Conservation (phyloP, 106 monocot genomes). For the Acanthochlamys bracteata region DNA sequence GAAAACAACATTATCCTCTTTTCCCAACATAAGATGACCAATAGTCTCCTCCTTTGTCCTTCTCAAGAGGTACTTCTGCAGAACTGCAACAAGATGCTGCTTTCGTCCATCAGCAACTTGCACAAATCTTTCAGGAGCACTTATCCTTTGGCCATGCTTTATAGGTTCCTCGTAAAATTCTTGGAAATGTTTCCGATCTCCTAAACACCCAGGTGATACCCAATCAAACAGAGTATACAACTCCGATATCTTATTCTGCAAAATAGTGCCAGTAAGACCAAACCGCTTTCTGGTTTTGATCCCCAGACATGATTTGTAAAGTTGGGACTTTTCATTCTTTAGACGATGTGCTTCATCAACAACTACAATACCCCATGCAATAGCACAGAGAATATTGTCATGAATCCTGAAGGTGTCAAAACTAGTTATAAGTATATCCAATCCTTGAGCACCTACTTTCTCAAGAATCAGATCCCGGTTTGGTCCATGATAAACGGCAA, state of each 20-base stretch:
- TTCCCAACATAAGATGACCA: slow-evolving; percentile 95
- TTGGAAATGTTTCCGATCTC: slow-evolving; percentile 83
- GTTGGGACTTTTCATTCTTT: slow-evolving; percentile 89
- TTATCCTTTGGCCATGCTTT: slow-evolving; percentile 84
- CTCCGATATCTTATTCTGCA: slow-evolving; percentile 94
- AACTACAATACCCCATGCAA: slow-evolving; percentile 73
- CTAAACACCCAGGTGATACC: slow-evolving; percentile 81
- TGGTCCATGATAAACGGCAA: slow-evolving; percentile 87
- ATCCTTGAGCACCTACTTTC: slow-evolving; percentile 32
- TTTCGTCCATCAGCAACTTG: slow-evolving; percentile 74
- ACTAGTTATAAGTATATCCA: slow-evolving; percentile 83
- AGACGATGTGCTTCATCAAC: slow-evolving; percentile 91
- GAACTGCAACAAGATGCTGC: slow-evolving; percentile 62
- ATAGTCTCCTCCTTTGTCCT: slow-evolving; percentile 98
- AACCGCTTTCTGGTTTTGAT: slow-evolving; percentile 72
- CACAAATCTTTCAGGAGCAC: slow-evolving; percentile 82
- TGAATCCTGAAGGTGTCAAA: slow-evolving; percentile 94
- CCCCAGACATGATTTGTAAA: slow-evolving; percentile 71
- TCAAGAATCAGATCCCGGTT: slow-evolving; percentile 84
- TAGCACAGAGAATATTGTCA: slow-evolving; percentile 42
- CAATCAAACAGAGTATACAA: slow-evolving; percentile 97
- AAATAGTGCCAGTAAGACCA: slow-evolving; percentile 94
- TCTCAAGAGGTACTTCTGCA: slow-evolving; percentile 68
- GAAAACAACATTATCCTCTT: slow-evolving; percentile 94
- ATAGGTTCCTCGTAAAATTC: slow-evolving; percentile 92